Percentiles rank a stretch among this genome's conserved stretches.
Conservation (phyloP, 306 rosid genomes). For the Myrica gale region DNA sequence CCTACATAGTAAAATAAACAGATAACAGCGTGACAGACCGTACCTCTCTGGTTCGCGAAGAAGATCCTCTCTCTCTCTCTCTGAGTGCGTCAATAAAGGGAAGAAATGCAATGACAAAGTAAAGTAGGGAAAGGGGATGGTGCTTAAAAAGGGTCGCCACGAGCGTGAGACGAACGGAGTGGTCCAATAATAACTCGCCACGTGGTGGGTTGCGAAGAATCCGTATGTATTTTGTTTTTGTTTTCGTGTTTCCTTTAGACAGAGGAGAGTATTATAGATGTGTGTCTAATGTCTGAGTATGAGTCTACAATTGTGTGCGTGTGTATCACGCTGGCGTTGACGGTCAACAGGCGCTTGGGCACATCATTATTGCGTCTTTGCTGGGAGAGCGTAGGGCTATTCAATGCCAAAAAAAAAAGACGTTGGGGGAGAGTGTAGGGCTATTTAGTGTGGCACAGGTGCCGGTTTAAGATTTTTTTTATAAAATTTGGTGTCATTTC, state of each 20-base stretch:
- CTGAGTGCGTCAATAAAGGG: conserved; percentile 9
- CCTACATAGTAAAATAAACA: neutral
- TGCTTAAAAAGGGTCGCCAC: conserved; percentile 30
- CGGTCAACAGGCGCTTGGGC: conserved; percentile 18
- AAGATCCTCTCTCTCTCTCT: neutral
- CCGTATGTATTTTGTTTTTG: conserved; percentile 33
- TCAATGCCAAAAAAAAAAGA: no score
- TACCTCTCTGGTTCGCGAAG: conserved; percentile 23
- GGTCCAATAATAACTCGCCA: conserved; percentile 41
- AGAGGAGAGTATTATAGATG: neutral
- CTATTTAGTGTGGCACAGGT: neutral
- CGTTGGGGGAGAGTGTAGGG: no score
- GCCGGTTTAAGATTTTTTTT: no score
- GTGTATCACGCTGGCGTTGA: conserved; percentile 34
- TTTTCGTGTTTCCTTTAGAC: neutral
- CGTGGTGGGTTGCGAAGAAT: conserved; percentile 37
- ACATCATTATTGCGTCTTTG: neutral
- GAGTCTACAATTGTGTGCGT: neutral
- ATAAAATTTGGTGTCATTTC: no score
- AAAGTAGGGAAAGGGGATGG: neutral
- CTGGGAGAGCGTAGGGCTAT: no score
- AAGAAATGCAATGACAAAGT: neutral
- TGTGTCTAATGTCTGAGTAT: neutral
- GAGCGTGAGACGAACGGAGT: conserved; percentile 14
- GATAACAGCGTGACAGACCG: neutral